Evolutionary conservation across 2,329 filamentous ascomycete species (phyloP).

Genomic region (Verticillium nubilum): DNA sequence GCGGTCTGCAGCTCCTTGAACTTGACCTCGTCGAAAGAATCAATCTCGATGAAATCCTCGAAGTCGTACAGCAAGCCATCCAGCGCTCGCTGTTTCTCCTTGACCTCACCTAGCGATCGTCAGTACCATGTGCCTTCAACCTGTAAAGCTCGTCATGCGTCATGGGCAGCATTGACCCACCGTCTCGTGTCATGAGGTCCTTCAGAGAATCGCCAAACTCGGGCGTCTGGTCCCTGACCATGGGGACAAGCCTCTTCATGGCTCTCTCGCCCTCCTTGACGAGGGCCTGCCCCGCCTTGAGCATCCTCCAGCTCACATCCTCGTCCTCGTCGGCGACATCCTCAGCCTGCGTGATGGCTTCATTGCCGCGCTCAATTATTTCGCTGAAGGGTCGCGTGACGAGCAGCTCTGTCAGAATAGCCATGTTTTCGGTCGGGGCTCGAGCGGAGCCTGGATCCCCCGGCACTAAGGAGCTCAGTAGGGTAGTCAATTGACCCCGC

Average conservation of each 20-base stretch:
- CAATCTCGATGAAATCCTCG: slow-evolving; percentile 45
- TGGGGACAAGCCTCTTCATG: slow-evolving; percentile 26
- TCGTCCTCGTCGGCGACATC: slow-evolving; percentile 15
- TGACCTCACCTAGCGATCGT: neutral
- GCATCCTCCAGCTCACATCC: slow-evolving; percentile 21
- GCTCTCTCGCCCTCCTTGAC: slow-evolving; percentile 31
- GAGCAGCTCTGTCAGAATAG: neutral
- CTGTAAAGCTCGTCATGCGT: neutral
- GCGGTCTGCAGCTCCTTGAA: slow-evolving; percentile 42
- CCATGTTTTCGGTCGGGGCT: neutral
- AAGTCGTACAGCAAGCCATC: slow-evolving; percentile 42
- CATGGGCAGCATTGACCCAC: slow-evolving; percentile 6
- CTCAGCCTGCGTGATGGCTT: slow-evolving; percentile 27
- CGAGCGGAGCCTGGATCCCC: neutral
- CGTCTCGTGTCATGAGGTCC: slow-evolving; percentile 27
- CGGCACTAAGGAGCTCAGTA: neutral
- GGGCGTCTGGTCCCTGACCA: slow-evolving; percentile 29
- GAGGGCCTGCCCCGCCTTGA: slow-evolving; percentile 25
- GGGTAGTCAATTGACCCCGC: neutral
- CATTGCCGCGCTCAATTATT: slow-evolving; percentile 28
- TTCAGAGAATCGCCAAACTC: slow-evolving; percentile 30
- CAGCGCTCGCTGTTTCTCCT: slow-evolving; percentile 16
- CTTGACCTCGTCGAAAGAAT: slow-evolving; percentile 42
- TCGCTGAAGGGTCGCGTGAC: slow-evolving; percentile 25
- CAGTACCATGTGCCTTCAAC: neutral